Conservation (phyloP, 2,329 filamentous ascomycete genomes). For the Acrocalymma vagum region DNA sequence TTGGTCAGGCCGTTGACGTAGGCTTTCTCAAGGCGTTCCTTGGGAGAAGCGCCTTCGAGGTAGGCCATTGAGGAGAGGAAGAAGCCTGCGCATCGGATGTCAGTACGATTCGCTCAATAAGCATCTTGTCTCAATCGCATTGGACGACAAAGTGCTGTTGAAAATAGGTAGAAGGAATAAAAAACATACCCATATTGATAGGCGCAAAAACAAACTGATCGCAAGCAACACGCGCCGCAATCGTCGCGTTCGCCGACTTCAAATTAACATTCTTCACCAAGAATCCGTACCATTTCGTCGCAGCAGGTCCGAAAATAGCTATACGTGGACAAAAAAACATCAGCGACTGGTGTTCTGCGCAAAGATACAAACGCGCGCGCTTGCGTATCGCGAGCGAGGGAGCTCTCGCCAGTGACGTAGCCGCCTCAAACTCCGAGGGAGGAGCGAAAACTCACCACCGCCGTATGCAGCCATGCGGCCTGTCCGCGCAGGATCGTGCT, state of each 20-base stretch:
- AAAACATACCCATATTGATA: constrained; percentile 70
- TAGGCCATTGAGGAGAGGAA: constrained; percentile 88
- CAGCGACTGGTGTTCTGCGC: too few relatives aligned
- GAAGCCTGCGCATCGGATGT: constrained; percentile 51
- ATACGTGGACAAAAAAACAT: constrained; percentile 3
- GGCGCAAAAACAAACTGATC: constrained; percentile 88
- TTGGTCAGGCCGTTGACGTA: constrained; percentile 77
- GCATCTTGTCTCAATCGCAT: background rate
- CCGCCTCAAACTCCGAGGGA: too few relatives aligned
- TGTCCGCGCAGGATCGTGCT: constrained; percentile 76
- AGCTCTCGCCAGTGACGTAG: constrained; percentile 3
- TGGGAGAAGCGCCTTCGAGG: constrained; percentile 72
- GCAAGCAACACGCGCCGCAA: constrained; percentile 75
- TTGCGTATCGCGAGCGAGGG: constrained; percentile 7
- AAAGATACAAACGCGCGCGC: too few relatives aligned
- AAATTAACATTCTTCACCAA: constrained; percentile 75
- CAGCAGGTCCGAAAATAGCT: constrained; percentile 87
- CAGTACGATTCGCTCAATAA: too few relatives aligned
- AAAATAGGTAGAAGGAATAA: background rate
- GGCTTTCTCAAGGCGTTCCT: constrained; percentile 75
- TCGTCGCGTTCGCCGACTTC: constrained; percentile 72
- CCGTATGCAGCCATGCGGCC: constrained; percentile 84
- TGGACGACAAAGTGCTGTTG: background rate
- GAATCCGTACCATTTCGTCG: constrained; percentile 86
- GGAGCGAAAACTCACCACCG: constrained; percentile 64